Evolutionary conservation across 2,329 filamentous ascomycete species (phyloP), one percentile per base, ranked within the genome.

Genomic region (Botrytis medusae): DNA sequence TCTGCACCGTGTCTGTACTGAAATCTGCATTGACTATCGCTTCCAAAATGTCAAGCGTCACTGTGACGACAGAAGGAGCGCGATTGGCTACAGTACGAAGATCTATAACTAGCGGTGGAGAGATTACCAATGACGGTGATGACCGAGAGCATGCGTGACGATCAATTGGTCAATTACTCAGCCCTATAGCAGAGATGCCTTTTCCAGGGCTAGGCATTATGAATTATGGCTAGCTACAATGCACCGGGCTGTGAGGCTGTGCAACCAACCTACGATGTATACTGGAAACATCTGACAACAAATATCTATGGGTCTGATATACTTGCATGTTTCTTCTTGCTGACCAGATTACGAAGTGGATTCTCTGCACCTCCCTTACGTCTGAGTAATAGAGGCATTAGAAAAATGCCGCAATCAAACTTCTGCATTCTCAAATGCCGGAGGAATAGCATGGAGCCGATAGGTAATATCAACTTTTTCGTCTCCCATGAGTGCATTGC

Each of bases 11-110:
- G 51, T 69, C 65, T 69, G 65, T 51, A 32, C 16, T 29, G 51
- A 57, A 67, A 54, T 68, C 37, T 59, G 71, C 71, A 48, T 29
- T 34, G 29, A 71, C 62, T 64, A 54, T 65, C 44, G 59, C 44
- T 64, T 63, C 44, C 59, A 71, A 37, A 54, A 54, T 40, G 34
- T 42, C 46, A 63, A 42, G 69, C 59, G 69, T 63, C 51, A 48
- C 54, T 46, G 68, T 63, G 68, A 46, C 40, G 54, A 70, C 51
- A 48, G 25, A n/a, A 60, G 22, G 32, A 60, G 63, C 40, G 20
- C 63, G 71, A 72, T 72, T 72, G 71, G 71, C 46, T 72, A 40
- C 48, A 54, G 69, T 72, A 72, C 60, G 69, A 72, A 71, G 63
- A 54, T 20, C 20, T 37, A 29, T 16, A 57, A 57, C 25, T 34